Evolutionary conservation across 2,329 filamentous ascomycete species (phyloP).

Genomic region (Pestalotiopsis sp.): DNA sequence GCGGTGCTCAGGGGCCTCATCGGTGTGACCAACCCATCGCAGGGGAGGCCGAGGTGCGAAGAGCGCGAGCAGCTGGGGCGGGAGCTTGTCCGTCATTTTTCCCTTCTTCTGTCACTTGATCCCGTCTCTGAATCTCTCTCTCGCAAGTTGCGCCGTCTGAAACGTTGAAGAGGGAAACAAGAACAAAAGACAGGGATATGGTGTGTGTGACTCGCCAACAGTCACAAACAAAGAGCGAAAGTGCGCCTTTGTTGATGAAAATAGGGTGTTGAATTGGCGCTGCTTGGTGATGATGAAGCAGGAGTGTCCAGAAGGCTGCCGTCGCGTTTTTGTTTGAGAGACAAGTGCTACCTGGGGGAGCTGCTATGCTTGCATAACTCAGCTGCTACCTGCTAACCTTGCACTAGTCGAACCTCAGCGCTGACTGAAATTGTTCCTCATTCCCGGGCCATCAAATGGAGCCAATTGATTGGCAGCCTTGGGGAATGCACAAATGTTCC

Average conservation of each 20-base stretch:
- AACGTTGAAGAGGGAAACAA: neutral
- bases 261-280: neutral
- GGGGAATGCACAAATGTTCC: neutral
- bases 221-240: neutral
- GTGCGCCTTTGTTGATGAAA: conserved; percentile 3
- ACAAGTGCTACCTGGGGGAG: neutral
- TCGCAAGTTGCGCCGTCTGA: neutral
- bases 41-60: conserved; percentile 93
- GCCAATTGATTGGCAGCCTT: neutral
- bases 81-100: conserved; percentile 92
- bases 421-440: neutral
- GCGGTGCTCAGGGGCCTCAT: conserved; percentile 82
- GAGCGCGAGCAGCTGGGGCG: conserved; percentile 87
- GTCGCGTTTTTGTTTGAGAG: conserved; percentile 2
- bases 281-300: neutral
- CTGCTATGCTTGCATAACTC: neutral
- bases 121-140: neutral
- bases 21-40: conserved; percentile 82
- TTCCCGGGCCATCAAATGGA: neutral
- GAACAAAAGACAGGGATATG: neutral
- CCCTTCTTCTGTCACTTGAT: neutral
- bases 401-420: neutral
- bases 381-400: neutral
- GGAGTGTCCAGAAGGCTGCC: neutral
- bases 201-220: conserved; percentile 1